Base-by-base conservation (phyloP, 208 protist genomes). In the Acanthamoeba sp. region DNA sequence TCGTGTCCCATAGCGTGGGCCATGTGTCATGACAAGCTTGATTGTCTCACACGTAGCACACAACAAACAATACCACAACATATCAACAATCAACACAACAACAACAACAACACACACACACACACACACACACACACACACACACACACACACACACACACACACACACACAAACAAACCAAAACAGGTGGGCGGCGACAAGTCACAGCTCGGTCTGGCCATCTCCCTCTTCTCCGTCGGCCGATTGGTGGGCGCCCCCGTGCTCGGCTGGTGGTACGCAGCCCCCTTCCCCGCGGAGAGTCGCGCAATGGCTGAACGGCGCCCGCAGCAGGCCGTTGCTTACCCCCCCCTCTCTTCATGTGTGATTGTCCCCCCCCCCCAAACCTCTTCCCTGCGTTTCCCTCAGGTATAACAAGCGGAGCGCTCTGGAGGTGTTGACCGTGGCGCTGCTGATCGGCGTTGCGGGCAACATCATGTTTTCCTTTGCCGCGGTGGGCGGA, bases 221-320 rank as follows among this genome's bases (percentile, higher is more conserved):
- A 78, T 78, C 36, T 78, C 69, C 18, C 69, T 78, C 38, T 78
- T 78, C 69, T 78, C 69, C 22, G 69, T 78, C 36, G 69, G 69
- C 27, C 69, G 69, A 36, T 42, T 78, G 20, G 34, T 78, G 24
- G 69, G 69, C 38, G 69, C 69, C n/a, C 69, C 69, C 29, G 69
- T 45, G 20, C 69, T 78, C 2, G 69, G 69, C 22, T 78, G 69
- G 69, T 78, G 69, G 69, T 78, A 78, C 36, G 34, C n/a, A n/a
- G n/a, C n/a, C n/a, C n/a, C n/a, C n/a, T n/a, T n/a, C n/a, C n/a
- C n/a, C n/a, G n/a, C n/a, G n/a, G n/a, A n/a, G n/a, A n/a, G n/a
- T n/a, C n/a, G n/a, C n/a, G n/a, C n/a, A n/a, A n/a, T n/a, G n/a
- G n/a, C n/a, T n/a, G n/a, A n/a, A n/a, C n/a, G n/a, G n/a, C n/a